A percentile compares a stretch with the other conserved stretches of the same genome.
Conservation (phyloP, 768 basidiomycete genomes). For the Phylloporus arenicola region DNA sequence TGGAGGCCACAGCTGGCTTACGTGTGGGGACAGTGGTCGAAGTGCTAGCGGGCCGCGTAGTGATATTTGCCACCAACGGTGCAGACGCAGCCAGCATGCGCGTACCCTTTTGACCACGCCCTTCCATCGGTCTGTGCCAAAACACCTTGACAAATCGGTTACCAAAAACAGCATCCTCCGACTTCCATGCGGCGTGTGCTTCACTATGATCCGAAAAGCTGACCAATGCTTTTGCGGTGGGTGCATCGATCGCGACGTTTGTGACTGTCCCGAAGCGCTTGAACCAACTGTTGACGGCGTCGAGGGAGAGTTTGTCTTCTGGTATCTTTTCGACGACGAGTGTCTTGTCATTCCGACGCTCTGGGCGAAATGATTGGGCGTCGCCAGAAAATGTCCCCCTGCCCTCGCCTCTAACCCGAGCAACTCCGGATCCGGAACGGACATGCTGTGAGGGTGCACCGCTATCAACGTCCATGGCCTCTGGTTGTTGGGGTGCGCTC, state of each 20-base stretch:
- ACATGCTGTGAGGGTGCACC: constrained; percentile 16
- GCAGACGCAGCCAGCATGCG: constrained; percentile 81
- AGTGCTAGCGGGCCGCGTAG: constrained; percentile 36
- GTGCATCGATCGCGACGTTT: constrained; percentile 82
- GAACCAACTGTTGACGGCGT: constrained; percentile 83
- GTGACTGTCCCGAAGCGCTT: constrained; percentile 89
- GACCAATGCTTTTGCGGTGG: constrained; percentile 74
- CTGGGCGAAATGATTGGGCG: constrained; percentile 59
- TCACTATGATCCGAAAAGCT: constrained; percentile 81
- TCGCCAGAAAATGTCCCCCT: constrained; percentile 61
- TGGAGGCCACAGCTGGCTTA: constrained; percentile 34
- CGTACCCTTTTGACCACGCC: constrained; percentile 75
- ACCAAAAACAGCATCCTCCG: constrained; percentile 90
- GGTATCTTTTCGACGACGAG: constrained; percentile 95
- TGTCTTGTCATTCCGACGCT: constrained; percentile 67
- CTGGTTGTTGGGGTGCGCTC: constrained; percentile 9
- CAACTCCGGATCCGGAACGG: constrained; percentile 31
- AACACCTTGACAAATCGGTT: constrained; percentile 95
- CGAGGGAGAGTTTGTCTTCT: constrained; percentile 70
- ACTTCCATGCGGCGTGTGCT: constrained; percentile 86
- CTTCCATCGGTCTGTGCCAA: constrained; percentile 92
- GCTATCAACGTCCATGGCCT: constrained; percentile 32
- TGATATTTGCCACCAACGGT: constrained; percentile 62
- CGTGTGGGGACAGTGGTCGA: constrained; percentile 27
- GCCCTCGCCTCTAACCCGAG: constrained; percentile 44